Percentiles rank a stretch among this genome's conserved stretches.
phyloP scores from a whole-genome alignment of 2,329 filamentous ascomycete species.

The Myriosclerotinia scirpicola region DNA sequence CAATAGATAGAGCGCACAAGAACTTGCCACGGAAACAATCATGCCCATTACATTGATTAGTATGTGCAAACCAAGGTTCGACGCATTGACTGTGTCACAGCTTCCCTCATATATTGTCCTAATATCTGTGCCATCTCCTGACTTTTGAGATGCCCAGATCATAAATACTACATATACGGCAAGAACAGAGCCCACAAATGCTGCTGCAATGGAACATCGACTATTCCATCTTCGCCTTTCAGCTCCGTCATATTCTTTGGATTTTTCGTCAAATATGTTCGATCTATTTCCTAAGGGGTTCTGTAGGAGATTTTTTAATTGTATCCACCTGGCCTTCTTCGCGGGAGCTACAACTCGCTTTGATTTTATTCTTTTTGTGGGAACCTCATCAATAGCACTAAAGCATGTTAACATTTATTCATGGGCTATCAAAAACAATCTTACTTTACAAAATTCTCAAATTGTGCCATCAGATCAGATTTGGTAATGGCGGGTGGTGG shows the following conservation, averaged over 20 bases:
- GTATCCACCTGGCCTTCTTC: not conserved
- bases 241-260: not conserved
- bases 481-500: not conserved
- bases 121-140: constrained; percentile 23
- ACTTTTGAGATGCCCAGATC: constrained; percentile 27
- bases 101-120: constrained; percentile 17
- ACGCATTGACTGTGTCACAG: constrained; percentile 26
- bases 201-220: constrained; percentile 6
- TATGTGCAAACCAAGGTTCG: constrained; percentile 44
- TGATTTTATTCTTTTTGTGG: constrained; percentile 1
- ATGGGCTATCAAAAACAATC: not conserved
- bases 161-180: constrained; percentile 30
- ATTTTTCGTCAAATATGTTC: constrained; percentile 1
- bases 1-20: constrained; percentile 50
- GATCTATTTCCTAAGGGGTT: not conserved
- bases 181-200: constrained; percentile 25
- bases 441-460: constrained; percentile 22
- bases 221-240: constrained; percentile 6
- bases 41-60: constrained; percentile 51
- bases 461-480: constrained; percentile 16
- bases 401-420: not conserved
- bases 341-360: not conserved
- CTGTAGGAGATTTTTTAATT: not conserved
- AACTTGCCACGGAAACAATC: constrained; percentile 48
- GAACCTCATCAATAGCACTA: constrained; percentile 19